Base-by-base conservation (phyloP, 2,329 filamentous ascomycete genomes). In the Zymoseptoria pseudotritici region DNA sequence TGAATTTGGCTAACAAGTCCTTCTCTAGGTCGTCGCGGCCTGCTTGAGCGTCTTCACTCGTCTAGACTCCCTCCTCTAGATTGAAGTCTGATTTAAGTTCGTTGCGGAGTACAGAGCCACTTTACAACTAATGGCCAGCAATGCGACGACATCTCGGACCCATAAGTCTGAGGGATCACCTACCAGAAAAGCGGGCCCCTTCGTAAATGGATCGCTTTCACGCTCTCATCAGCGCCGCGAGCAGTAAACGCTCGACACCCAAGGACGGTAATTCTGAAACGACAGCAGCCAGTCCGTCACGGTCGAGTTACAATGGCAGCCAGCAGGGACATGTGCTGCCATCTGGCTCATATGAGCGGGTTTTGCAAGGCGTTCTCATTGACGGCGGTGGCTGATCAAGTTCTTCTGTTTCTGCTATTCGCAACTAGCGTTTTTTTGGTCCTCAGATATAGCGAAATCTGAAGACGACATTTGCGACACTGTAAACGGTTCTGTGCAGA, bases 11-110 rank as follows among this genome's bases (percentile, higher is more conserved):
- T 74, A 62, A 75, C 54, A 29, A 54, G 3, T 42, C 17, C 21
- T 2, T 61, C 20, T 52, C 60, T 61, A 87, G 83, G 86, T 90
- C 71, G 91, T 99, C 57, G 92, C 94, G 56, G 94, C 94, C 67
- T 97, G 94, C 76, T 79, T 99, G 75, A 96, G 89, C 78, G 94
- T 99, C 71, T 99, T 99, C 76, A 99, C 94, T 65, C 86, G 93
- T 73, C 88, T 99, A 71, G 94, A 99, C 79, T 97, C 94, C 56
- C 82, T 99, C 63, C 86, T 99, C 74, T 99, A 84, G 50, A 79
- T n/a, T 6, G 13, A n/a, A 46, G 13, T 11, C 36, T 6, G 5
- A 46, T 11, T 46, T n/a, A 11, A n/a, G 36, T 8, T n/a, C 36
- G 36, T n/a, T 46, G 36, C 13, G 36, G 36, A 46, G 5, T 46